Percentiles rank a stretch among this genome's conserved stretches.
phyloP scores from a whole-genome alignment of 352 stramenopile species.

The Pseudoperonospora humuli region DNA sequence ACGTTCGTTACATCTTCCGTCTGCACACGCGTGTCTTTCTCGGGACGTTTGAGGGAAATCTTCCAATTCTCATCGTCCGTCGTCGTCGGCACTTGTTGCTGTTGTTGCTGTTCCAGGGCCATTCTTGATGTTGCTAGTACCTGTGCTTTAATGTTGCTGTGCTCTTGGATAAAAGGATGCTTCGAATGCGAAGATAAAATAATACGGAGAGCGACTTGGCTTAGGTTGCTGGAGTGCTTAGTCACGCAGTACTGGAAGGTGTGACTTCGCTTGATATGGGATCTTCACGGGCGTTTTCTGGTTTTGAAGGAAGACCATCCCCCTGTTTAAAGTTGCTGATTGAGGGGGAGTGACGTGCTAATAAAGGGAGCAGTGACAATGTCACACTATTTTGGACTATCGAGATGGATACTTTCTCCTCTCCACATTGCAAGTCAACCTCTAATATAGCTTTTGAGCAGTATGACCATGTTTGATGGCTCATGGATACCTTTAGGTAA shows the following conservation, averaged over 20 bases:
- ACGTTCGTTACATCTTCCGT: slow-evolving; percentile 97
- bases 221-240: slow-evolving; percentile 1
- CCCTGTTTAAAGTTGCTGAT: slow-evolving; percentile 12
- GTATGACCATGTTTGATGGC: too few relatives aligned
- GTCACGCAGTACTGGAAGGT: slow-evolving; percentile 8
- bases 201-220: slow-evolving; percentile 6
- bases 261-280: slow-evolving; percentile 4
- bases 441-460: too few relatives aligned
- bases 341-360: slow-evolving; percentile 1
- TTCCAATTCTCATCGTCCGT: slow-evolving; percentile 66
- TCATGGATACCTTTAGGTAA: too few relatives aligned
- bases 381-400: too few relatives aligned
- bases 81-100: slow-evolving; percentile 7
- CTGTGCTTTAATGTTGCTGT: background rate
- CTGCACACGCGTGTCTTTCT: slow-evolving; percentile 85
- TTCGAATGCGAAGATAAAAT: slow-evolving; percentile 15
- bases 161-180: slow-evolving; percentile 3
- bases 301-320: slow-evolving; percentile 6
- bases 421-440: too few relatives aligned
- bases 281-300: slow-evolving; percentile 21
- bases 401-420: too few relatives aligned
- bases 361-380: too few relatives aligned
- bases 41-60: slow-evolving; percentile 61
- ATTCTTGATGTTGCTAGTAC: slow-evolving; percentile 11
- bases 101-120: slow-evolving; percentile 20